phyloP scores from a whole-genome alignment of 108 stramenopile species.

The Skeletonema potamos region DNA sequence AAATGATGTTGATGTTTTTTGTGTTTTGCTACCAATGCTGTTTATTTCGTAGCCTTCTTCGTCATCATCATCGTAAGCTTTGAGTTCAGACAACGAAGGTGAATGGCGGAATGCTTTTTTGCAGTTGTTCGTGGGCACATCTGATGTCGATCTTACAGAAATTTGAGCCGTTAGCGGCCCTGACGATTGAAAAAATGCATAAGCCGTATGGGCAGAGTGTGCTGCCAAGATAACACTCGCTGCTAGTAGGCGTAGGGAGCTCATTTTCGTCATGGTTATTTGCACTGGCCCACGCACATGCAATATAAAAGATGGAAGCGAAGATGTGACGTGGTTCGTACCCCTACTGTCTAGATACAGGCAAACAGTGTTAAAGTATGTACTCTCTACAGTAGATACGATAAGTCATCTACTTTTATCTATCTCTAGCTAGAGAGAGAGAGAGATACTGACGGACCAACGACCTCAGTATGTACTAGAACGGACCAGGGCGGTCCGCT shows the following conservation, averaged over 20 bases:
- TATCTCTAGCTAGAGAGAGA: too few relatives aligned
- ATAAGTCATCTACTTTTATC: too few relatives aligned
- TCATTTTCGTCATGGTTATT: neutral
- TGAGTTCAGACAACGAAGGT: neutral
- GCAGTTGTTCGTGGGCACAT: neutral
- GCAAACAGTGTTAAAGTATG: too few relatives aligned
- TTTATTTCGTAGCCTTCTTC: slow-evolving; percentile 33
- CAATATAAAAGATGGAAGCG: too few relatives aligned
- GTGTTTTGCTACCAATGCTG: neutral
- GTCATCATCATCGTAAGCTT: slow-evolving; percentile 13
- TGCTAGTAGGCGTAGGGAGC: neutral
- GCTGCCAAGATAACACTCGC: neutral
- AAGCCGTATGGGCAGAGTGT: neutral
- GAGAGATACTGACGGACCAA: too few relatives aligned
- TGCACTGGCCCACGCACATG: too few relatives aligned
- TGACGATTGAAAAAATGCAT: neutral
- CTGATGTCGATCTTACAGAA: neutral
- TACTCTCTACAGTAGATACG: too few relatives aligned
- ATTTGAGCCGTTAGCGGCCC: neutral
- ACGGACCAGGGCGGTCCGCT: too few relatives aligned
- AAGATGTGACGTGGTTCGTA: too few relatives aligned
- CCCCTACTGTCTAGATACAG: too few relatives aligned
- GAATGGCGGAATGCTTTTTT: neutral
- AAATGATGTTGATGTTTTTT: slow-evolving; percentile 51
- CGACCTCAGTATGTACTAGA: too few relatives aligned